Percentiles rank a stretch among this genome's conserved stretches.
Evolutionary conservation across 164 flowering plant genomes (phyloP).

Genomic region (Liquidambar formosana): DNA sequence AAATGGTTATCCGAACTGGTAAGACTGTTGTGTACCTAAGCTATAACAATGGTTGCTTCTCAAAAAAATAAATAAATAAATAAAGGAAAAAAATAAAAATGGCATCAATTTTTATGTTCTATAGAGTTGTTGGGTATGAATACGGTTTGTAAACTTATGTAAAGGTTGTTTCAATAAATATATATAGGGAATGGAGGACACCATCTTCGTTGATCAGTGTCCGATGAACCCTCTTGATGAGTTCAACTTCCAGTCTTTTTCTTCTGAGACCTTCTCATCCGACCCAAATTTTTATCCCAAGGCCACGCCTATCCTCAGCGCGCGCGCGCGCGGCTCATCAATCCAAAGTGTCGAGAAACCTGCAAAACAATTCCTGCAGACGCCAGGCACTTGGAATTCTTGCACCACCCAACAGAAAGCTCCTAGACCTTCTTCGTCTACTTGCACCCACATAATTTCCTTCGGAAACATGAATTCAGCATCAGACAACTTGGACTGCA

Average conservation of each 20-base stretch:
- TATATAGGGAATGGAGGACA: constrained; percentile 20
- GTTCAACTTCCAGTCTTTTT: background rate
- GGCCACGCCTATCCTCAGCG: too few species aligned
- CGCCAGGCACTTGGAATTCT: constrained; percentile 15
- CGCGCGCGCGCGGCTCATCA: too few species aligned
- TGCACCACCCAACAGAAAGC: constrained; percentile 1
- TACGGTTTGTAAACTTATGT: too few species aligned
- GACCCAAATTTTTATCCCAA: background rate
- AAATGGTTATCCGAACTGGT: constrained; percentile 18
- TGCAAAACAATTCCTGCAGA: constrained; percentile 14
- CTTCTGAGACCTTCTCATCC: background rate
- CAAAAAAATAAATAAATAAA: too few species aligned
- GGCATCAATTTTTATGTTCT: too few species aligned
- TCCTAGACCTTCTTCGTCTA: constrained; percentile 12
- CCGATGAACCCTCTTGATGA: constrained; percentile 3
- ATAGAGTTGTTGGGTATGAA: too few species aligned
- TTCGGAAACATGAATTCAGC: constrained; percentile 12
- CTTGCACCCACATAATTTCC: constrained; percentile 15
- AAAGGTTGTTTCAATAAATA: background rate
- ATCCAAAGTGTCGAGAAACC: background rate
- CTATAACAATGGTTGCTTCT: too few species aligned
- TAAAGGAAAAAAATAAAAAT: too few species aligned
- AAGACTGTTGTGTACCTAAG: too few species aligned
- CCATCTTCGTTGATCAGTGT: background rate
- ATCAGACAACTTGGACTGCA: background rate